These are phyloP conservation scores for Aspergillus brasiliensis DNA, from an alignment of 2,329 filamentous ascomycete genomes.

Conservation along the genomic window DNA sequence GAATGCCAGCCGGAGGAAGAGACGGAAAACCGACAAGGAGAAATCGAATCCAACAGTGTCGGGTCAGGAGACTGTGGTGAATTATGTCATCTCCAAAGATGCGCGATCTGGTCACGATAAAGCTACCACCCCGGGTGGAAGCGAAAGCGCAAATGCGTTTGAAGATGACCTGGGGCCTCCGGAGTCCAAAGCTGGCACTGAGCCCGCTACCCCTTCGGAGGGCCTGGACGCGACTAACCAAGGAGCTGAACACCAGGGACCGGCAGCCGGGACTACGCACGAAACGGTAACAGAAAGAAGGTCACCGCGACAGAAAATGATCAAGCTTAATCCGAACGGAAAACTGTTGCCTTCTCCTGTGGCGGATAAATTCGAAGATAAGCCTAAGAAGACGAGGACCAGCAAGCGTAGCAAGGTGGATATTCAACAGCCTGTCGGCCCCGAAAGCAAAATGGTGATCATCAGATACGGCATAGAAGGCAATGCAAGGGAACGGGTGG, in stretches of 20 bases:
- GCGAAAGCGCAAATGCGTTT: neutral
- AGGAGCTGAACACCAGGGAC: neutral
- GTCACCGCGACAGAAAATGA: conserved; percentile 56
- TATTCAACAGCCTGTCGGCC: conserved; percentile 36
- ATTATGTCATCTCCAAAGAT: neutral
- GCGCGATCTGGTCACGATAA: neutral
- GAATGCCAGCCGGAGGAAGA: conserved; percentile 38
- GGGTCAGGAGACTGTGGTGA: neutral
- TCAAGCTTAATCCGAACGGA: conserved; percentile 48
- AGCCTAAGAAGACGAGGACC: conserved; percentile 21
- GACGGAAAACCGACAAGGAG: conserved; percentile 34
- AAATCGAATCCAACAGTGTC: neutral
- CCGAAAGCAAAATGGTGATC: conserved; percentile 48
- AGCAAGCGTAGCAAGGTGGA: conserved; percentile 40
- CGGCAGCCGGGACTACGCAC: neutral
- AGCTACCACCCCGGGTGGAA: neutral
- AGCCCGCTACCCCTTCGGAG: too few relatives aligned
- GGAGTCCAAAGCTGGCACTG: too few relatives aligned
- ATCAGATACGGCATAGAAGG: conserved; percentile 62
- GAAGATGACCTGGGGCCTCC: neutral
- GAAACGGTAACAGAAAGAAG: conserved; percentile 3
- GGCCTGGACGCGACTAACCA: neutral
- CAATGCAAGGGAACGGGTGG: conserved; percentile 52
- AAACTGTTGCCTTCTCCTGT: conserved; percentile 45
- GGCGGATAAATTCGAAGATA: conserved; percentile 18